Conservation (phyloP, 2,329 filamentous ascomycete genomes). For the Cytospora mali region DNA sequence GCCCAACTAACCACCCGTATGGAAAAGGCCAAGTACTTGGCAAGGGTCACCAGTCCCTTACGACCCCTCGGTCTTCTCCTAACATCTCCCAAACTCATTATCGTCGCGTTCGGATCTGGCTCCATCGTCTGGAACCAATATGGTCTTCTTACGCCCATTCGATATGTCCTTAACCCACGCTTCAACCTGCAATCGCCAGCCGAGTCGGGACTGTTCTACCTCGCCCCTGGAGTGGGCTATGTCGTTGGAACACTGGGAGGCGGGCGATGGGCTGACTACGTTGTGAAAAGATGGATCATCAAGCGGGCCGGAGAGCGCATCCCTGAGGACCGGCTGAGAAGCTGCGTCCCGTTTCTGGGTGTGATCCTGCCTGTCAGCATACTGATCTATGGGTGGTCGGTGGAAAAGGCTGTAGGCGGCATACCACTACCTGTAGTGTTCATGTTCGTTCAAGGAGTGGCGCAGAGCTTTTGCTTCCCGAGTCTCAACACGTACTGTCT, state of each 20-base stretch:
- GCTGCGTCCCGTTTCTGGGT: slow-evolving; percentile 60
- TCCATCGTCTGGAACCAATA: slow-evolving; percentile 73
- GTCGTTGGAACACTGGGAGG: slow-evolving; percentile 67
- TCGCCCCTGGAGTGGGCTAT: slow-evolving; percentile 69
- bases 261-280: slow-evolving; percentile 66
- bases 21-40: slow-evolving; percentile 13
- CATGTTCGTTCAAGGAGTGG: slow-evolving; percentile 70
- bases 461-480: slow-evolving; percentile 70
- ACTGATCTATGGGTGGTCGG: slow-evolving; percentile 67
- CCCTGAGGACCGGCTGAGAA: slow-evolving; percentile 69
- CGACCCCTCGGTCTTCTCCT: slow-evolving; percentile 7
- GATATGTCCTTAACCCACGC: slow-evolving; percentile 71
- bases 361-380: slow-evolving; percentile 64
- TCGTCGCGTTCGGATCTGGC: slow-evolving; percentile 58
- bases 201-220: slow-evolving; percentile 70
- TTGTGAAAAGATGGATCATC: slow-evolving; percentile 62
- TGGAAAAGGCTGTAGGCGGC: slow-evolving; percentile 44
- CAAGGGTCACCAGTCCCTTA: slow-evolving; percentile 11
- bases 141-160: slow-evolving; percentile 66
- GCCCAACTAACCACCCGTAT: slow-evolving; percentile 17
- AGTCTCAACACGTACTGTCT: slow-evolving; percentile 74
- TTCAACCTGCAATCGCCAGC: slow-evolving; percentile 65
- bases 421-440: slow-evolving; percentile 60
- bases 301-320: slow-evolving; percentile 56
- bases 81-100: slow-evolving; percentile 45